phyloP scores from a whole-genome alignment of 2,329 filamentous ascomycete species.

The Penicillium sclerotigenum region DNA sequence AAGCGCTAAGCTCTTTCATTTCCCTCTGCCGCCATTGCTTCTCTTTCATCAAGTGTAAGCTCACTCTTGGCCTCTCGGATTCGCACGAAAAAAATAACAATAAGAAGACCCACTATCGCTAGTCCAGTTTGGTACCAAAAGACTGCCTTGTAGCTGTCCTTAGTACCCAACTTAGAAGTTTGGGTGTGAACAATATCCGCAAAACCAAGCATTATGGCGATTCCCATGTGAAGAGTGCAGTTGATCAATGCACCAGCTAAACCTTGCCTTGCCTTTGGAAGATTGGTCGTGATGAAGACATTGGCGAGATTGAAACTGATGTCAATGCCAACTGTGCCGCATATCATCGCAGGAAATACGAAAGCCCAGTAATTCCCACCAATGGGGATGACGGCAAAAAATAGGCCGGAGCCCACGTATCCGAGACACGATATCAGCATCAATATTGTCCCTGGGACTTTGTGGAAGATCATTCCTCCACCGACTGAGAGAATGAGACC shows the following conservation, averaged over 20 bases:
- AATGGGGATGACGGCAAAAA: conserved; percentile 63
- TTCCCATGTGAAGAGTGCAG: conserved; percentile 66
- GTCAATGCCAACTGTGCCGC: conserved; percentile 69
- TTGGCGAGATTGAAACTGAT: conserved; percentile 73
- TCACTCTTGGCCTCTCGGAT: conserved; percentile 57
- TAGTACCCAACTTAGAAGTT: conserved; percentile 45
- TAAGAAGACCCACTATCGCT: conserved; percentile 50
- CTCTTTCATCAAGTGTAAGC: conserved; percentile 57
- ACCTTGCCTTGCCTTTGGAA: conserved; percentile 65
- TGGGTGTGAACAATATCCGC: conserved; percentile 60
- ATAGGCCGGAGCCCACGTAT: conserved; percentile 56
- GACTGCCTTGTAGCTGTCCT: conserved; percentile 59
- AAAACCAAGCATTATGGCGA: conserved; percentile 68
- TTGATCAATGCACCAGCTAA: conserved; percentile 70
- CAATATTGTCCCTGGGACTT: conserved; percentile 61
- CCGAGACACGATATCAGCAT: conserved; percentile 61
- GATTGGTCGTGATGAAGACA: conserved; percentile 71
- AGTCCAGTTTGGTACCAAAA: conserved; percentile 63
- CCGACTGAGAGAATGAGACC: conserved; percentile 63
- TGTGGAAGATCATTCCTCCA: conserved; percentile 66
- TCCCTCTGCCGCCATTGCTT: conserved; percentile 6
- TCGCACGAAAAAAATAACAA: conserved; percentile 55
- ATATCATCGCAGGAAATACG: conserved; percentile 62
- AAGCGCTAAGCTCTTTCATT: neutral
- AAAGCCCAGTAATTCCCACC: conserved; percentile 67